A percentile compares a stretch with the other conserved stretches of the same genome.
Conservation (phyloP, 73 alveolate species). For the Stentor roeselii region DNA sequence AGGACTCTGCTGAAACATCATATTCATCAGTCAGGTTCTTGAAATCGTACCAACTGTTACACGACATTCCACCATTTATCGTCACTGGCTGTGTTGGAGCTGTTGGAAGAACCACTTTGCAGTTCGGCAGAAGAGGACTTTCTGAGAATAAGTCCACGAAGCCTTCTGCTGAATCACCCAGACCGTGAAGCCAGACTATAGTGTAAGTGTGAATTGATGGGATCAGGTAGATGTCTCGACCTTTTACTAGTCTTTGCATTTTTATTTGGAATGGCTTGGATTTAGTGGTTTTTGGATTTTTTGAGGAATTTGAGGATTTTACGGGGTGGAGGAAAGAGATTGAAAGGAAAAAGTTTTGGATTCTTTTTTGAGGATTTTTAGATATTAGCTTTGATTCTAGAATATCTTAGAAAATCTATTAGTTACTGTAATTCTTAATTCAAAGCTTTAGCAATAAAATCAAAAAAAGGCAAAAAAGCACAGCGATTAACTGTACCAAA, state of each 20-base stretch:
- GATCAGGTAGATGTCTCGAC: background rate
- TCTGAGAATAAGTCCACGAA: conserved; percentile 70
- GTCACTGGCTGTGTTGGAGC: conserved; percentile 83
- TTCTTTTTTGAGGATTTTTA: too few species aligned
- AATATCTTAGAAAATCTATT: too few species aligned
- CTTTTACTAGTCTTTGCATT: background rate
- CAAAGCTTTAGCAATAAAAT: too few species aligned
- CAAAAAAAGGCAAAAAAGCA: too few species aligned
- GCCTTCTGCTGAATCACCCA: conserved; percentile 87
- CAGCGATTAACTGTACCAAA: too few species aligned
- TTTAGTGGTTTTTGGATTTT: too few species aligned
- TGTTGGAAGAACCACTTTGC: conserved; percentile 75
- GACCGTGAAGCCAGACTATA: conserved; percentile 91
- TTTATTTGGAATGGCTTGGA: too few species aligned
- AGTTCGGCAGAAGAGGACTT: conserved; percentile 26
- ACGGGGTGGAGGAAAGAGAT: too few species aligned
- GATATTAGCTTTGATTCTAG: too few species aligned
- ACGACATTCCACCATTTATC: conserved; percentile 42
- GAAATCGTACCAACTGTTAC: conserved; percentile 88
- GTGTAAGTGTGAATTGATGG: conserved; percentile 59
- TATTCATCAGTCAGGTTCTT: conserved; percentile 20
- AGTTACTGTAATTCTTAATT: too few species aligned
- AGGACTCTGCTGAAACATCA: conserved; percentile 43
- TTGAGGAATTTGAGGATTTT: too few species aligned
- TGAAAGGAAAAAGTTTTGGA: too few species aligned